Evolutionary conservation across 2,329 filamentous ascomycete species (phyloP), one percentile per base, ranked within the genome.

Genomic region (Aspergillus pseudotamarii): DNA sequence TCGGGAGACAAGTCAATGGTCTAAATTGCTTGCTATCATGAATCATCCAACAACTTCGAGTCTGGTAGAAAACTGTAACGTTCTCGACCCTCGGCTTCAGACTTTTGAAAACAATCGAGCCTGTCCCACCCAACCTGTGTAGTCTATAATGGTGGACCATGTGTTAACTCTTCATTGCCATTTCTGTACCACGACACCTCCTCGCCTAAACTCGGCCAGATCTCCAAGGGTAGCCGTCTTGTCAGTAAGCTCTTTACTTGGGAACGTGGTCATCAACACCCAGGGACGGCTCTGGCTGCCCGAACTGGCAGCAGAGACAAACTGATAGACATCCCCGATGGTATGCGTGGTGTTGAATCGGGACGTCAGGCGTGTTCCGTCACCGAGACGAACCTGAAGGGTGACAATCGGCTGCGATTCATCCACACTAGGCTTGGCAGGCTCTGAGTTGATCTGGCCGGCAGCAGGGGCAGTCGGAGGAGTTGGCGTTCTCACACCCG

Each of bases 271-370:
- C 84, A 89, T 88, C 63, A 90, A 76, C 4, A 84, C 85, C 77
- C 85, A 90, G 4, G 80, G 68, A 38, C 88, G 81, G 64, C 78
- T 72, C 59, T 78, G 76, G 65, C 82, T 84, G 16, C 77, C 75
- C 0, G 85, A 74, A 54, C 82, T 86, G 6, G 86, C 80, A 14
- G 82, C 81, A 59, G 81, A 76, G 53, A 89, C 87, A 69, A 89
- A 89, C 48, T 80, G 76, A 75, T 89, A 89, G 45, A 90, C 85
- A 66, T 89, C 85, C 46, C 87, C 87, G 62, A 90, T 83, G 0
- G 87, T 89, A 71, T 89, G 86, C 1, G 84, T 85, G 0, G 86
- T 88, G 74, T 90, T 90, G 80, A 90, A 90, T 26, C 87, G 83
- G 23, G 85, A 86, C 8, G 81, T 82, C 63, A 89, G 74, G 16